Base-by-base conservation (phyloP, 352 stramenopile genomes). In the Aphanomyces astaci region DNA sequence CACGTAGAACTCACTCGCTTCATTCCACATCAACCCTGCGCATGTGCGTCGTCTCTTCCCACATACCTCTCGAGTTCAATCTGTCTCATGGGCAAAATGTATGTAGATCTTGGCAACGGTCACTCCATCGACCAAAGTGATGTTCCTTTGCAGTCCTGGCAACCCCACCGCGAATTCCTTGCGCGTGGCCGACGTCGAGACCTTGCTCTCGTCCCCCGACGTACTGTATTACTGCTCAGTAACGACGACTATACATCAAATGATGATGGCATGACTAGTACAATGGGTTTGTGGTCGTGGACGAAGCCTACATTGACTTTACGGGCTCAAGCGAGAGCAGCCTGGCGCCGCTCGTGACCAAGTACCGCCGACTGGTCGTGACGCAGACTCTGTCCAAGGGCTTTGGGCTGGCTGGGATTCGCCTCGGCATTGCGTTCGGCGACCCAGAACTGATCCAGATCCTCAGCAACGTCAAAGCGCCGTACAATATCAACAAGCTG, bases 301-400 rank as follows among this genome's bases (percentile, higher is more conserved):
- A 99, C 72, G 97, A 99, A 78, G 97, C 97, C 0, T 99, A 99
- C 77, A 87, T 99, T 27, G 97, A 99, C 76, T 99, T 99, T 76
- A 83, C 84, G 7, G 81, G 87, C 13, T 10, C 22, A 4, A 4
- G 5, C 1, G 77, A 76, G 9, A 63, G 75, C 10, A 94, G 84
- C 36, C 75, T 94, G 28, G 92, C 86, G 60, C 89, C 82, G 39
- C 80, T 99, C 28, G 82, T 99, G 48, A 87, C 90, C 59, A 86
- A 94, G 74, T 92, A 98, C 76, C 86, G 87, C 51, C 94, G 97
- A 55, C 78, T 99, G 39, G 94, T 99, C 28, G 96, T 99, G 30
- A 77, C 99, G 56, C 97, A 99, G 75, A 99, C 97, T 27, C 80
- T 99, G 1, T 98, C 92, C 5, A 99, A 99, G 80, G 95, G 95